Conservation (phyloP, 805 yeast genomes). For the Brettanomyces sp. region DNA sequence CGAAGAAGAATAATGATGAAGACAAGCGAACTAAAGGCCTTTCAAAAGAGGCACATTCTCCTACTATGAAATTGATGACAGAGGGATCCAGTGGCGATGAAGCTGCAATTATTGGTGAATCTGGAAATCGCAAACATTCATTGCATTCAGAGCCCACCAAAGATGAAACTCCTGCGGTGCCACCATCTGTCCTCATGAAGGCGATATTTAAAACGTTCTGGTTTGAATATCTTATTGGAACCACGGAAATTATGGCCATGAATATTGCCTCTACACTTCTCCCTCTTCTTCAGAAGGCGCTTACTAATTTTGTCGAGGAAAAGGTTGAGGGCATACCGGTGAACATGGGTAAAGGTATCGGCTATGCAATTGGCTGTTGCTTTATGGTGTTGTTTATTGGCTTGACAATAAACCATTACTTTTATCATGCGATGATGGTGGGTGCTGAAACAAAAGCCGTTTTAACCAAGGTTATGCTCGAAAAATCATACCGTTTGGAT, state of each 20-base stretch:
- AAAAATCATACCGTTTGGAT: slow-evolving; percentile 56
- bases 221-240: slow-evolving; percentile 32
- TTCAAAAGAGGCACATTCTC: too few relatives aligned
- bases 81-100: too few relatives aligned
- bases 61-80: too few relatives aligned
- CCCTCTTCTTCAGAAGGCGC: slow-evolving; percentile 57
- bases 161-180: too few relatives aligned
- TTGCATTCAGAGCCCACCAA: too few relatives aligned
- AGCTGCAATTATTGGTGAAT: too few relatives aligned
- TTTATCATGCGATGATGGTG: slow-evolving; percentile 46
- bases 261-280: slow-evolving; percentile 42
- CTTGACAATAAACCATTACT: slow-evolving; percentile 48
- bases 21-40: background rate
- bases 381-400: slow-evolving; percentile 42
- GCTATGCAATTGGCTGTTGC: slow-evolving; percentile 67
- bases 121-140: background rate
- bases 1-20: background rate
- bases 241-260: slow-evolving; percentile 32
- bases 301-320: slow-evolving; percentile 53
- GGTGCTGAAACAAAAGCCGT: slow-evolving; percentile 70
- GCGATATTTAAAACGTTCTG: slow-evolving; percentile 43
- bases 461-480: slow-evolving; percentile 56
- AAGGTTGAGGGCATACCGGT: slow-evolving; percentile 33
- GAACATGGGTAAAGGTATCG: slow-evolving; percentile 56
- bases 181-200: slow-evolving; percentile 16